phyloP scores from a whole-genome alignment of 2,329 filamentous ascomycete species.

The Mollisiaceae sp. region DNA sequence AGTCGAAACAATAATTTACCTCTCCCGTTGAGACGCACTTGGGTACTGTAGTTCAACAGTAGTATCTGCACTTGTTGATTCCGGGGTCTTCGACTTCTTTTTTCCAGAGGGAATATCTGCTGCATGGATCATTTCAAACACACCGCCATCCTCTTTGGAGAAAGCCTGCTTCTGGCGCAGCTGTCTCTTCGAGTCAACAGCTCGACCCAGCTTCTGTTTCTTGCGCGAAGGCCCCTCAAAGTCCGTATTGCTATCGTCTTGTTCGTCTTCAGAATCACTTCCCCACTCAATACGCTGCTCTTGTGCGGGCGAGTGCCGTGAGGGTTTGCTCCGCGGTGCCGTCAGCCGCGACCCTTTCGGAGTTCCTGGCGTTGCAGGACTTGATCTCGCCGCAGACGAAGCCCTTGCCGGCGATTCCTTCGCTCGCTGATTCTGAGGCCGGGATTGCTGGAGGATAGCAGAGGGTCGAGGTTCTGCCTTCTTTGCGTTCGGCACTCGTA shows the following conservation, averaged over 20 bases:
- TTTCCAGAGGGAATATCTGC: conserved; percentile 59
- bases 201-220: conserved; percentile 30
- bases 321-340: conserved; percentile 28
- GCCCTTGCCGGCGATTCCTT: background rate
- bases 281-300: conserved; percentile 29
- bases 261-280: conserved; percentile 23
- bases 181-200: conserved; percentile 36
- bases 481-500: conserved; percentile 8
- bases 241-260: conserved; percentile 17
- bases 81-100: conserved; percentile 56
- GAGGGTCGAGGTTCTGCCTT: conserved; percentile 18
- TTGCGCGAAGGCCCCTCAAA: conserved; percentile 24
- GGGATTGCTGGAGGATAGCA: background rate
- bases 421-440: background rate
- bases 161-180: conserved; percentile 38
- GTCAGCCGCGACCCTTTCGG: conserved; percentile 21
- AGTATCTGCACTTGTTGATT: conserved; percentile 53
- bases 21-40: conserved; percentile 71
- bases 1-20: conserved; percentile 48
- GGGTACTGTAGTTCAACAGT: conserved; percentile 83
- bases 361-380: conserved; percentile 26
- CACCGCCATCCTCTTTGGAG: conserved; percentile 30
- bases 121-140: conserved; percentile 59
- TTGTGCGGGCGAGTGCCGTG: conserved; percentile 30
- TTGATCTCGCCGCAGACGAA: background rate